phyloP scores from a whole-genome alignment of 2,329 filamentous ascomycete species.

The Graphilbum ipis-grandicollis region DNA sequence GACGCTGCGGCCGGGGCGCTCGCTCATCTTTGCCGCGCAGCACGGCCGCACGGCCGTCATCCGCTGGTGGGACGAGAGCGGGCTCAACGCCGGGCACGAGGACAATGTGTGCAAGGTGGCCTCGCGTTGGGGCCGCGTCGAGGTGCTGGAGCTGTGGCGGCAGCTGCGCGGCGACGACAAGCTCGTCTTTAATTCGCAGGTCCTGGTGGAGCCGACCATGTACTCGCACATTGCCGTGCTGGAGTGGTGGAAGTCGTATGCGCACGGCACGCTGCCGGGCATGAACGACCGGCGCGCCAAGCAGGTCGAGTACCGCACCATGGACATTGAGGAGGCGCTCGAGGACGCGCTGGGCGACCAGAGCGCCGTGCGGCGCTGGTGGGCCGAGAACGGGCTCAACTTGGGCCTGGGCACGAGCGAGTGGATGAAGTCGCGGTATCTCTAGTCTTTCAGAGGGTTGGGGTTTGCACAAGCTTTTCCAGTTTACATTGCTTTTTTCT shows the following conservation, averaged over 20 bases:
- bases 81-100: conserved; percentile 62
- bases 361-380: conserved; percentile 65
- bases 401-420: conserved; percentile 68
- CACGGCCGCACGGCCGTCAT: conserved; percentile 63
- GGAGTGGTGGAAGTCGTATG: conserved; percentile 78
- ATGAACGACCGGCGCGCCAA: conserved; percentile 41
- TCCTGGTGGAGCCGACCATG: conserved; percentile 68
- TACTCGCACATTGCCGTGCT: conserved; percentile 71
- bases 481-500: too few relatives aligned
- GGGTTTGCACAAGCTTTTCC: neutral
- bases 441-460: conserved; percentile 21
- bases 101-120: conserved; percentile 74
- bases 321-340: conserved; percentile 85
- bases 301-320: conserved; percentile 81
- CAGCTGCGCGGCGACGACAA: conserved; percentile 46
- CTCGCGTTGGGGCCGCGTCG: conserved; percentile 68
- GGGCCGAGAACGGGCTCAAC: conserved; percentile 70
- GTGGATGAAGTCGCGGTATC: conserved; percentile 69
- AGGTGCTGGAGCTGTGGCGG: conserved; percentile 71
- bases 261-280: conserved; percentile 33
- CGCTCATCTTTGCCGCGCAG: conserved; percentile 69
- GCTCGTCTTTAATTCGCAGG: conserved; percentile 18
- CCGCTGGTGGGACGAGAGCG: conserved; percentile 74
- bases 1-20: conserved; percentile 65
- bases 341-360: conserved; percentile 67